Evolutionary conservation across 2,329 filamentous ascomycete genomes (phyloP), one percentile per base, ranked within the genome.

Genomic region (Microsporum ferrugineum): DNA sequence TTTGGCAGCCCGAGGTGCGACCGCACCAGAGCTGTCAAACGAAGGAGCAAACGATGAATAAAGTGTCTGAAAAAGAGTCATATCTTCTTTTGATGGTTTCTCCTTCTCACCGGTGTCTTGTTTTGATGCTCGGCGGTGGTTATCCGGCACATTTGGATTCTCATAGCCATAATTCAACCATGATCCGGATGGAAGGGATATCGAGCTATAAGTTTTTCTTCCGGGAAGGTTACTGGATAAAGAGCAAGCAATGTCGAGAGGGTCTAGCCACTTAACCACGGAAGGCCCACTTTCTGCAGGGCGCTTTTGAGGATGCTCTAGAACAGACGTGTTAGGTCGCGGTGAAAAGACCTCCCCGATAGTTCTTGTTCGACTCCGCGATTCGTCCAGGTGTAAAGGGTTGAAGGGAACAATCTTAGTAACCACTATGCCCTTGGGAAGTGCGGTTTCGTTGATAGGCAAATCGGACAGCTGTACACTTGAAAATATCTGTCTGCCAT

Each of bases 401-500:
- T 78, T 75, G 33, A 78, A 73, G 2, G 86, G 82, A 43, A 86
- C 75, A 3, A 89, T 79, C 64, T 85, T 84, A 1, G 86, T 88
- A 4, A 84, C 80, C 23, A 84, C 83, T 47, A 96, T 82, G 41
- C 90, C 89, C 62, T 84, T 86, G 0, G 91, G 91, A 31, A 96
- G 76, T 23, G 78, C 81, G 41, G 81, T 78, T 68, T 89, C 87
- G 58, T 82, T 80, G 7, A 90, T 77, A 72, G 31, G 67, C 67
- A 29, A 70, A 68, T 59, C 67, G 65, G 5, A 69, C 65, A 6
- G 74, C 65, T 88, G 88, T 57, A 96, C 78, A 72, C 91, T 95
- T 2, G 92, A 95, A 71, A 94, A 96, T 2, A 96, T 78, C 63
- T 92, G 88, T 66, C 85, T 87, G 39, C 88, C 82, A 53, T 85